These are phyloP conservation scores for Backusella luteola DNA, from an alignment of 192 early-diverging fungal species.

Conservation along the genomic window DNA sequence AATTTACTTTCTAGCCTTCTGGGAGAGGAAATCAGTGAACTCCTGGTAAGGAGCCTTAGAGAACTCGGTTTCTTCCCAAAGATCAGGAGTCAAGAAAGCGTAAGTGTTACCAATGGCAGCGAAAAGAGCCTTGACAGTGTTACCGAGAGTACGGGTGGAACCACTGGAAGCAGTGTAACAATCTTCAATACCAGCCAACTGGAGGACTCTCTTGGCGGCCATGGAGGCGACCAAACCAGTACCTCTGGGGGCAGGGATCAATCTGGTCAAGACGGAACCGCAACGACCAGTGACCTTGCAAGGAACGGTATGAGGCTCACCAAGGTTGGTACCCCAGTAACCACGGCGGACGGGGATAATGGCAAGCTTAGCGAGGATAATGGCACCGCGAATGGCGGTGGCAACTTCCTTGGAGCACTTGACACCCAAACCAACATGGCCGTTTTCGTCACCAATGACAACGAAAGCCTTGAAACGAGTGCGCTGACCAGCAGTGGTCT, in stretches of 20 bases:
- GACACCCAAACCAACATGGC: conserved; percentile 99
- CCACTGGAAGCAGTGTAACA: conserved; percentile 96
- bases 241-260: conserved; percentile 98
- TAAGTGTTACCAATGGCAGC: conserved; percentile 96
- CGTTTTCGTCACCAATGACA: conserved; percentile 95
- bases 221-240: conserved; percentile 96
- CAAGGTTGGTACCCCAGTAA: conserved; percentile 96
- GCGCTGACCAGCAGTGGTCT: conserved; percentile 99
- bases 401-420: conserved; percentile 99
- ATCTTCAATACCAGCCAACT: conserved; percentile 96
- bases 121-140: conserved; percentile 99
- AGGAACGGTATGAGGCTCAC: conserved; percentile 98
- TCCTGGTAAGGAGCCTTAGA: conserved; percentile 30
- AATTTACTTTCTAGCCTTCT: conserved; percentile 29
- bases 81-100: conserved; percentile 95
- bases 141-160: conserved; percentile 97
- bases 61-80: conserved; percentile 92
- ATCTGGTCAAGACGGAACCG: conserved; percentile 88
- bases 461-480: conserved; percentile 99
- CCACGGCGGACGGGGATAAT: conserved; percentile 98
- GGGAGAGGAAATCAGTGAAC: conserved; percentile 43
- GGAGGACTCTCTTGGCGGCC: conserved; percentile 93
- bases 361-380: conserved; percentile 98
- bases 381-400: conserved; percentile 97
- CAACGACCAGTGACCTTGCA: conserved; percentile 96